These are phyloP conservation scores for Crepidotus variabilis DNA, from an alignment of 768 basidiomycete species.

Conservation along the genomic window DNA sequence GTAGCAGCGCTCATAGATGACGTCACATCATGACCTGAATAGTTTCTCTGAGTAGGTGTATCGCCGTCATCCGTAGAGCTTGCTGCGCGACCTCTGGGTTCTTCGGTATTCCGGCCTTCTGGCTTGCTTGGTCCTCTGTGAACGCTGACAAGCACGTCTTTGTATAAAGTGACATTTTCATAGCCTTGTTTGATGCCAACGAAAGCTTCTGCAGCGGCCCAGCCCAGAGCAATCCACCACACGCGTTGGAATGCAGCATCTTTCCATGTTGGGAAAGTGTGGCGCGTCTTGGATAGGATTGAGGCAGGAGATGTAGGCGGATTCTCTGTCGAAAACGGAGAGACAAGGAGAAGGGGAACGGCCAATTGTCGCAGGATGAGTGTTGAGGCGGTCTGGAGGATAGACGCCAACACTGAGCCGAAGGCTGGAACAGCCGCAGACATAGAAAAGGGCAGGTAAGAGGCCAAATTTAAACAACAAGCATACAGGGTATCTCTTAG, in stretches of 20 bases:
- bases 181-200: slow-evolving; percentile 71
- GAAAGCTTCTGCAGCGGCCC: slow-evolving; percentile 66
- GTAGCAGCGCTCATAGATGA: not conserved
- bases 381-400: slow-evolving; percentile 47
- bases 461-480: slow-evolving; percentile 20
- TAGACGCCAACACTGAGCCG: slow-evolving; percentile 33
- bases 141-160: slow-evolving; percentile 57
- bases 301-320: slow-evolving; percentile 1
- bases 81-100: not conserved
- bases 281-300: slow-evolving; percentile 10
- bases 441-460: slow-evolving; percentile 21
- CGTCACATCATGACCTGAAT: not conserved
- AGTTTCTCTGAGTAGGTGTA: not conserved
- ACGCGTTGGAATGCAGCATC: slow-evolving; percentile 59
- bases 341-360: slow-evolving; percentile 49
- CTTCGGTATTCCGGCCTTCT: not conserved
- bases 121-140: slow-evolving; percentile 16
- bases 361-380: slow-evolving; percentile 52
- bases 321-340: slow-evolving; percentile 34
- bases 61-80: not conserved
- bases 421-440: slow-evolving; percentile 24
- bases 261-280: slow-evolving; percentile 46
- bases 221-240: slow-evolving; percentile 79
- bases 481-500: slow-evolving; percentile 46
- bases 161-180: slow-evolving; percentile 60